Evolutionary conservation across 768 basidiomycete genomes (phyloP).

Genomic region (Strobilomyces dryophilus): DNA sequence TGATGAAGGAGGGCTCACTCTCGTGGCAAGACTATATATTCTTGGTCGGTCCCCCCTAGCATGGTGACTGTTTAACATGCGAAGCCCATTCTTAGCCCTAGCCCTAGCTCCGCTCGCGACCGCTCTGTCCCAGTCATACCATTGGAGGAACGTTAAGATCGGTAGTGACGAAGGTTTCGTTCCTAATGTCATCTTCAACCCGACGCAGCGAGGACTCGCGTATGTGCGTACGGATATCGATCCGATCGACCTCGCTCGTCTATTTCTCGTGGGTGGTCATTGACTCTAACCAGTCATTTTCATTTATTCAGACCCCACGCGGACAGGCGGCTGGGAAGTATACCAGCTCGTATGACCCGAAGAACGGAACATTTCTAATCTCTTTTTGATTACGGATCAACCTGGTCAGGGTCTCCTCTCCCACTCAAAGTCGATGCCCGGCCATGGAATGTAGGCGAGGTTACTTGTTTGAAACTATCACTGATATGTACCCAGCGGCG

Average conservation of each 20-base stretch:
- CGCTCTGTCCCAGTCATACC: conserved; percentile 38
- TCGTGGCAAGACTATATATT: conserved; percentile 11
- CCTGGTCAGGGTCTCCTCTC: conserved; percentile 46
- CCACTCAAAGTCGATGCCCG: conserved; percentile 54
- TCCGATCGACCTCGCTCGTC: conserved; percentile 49
- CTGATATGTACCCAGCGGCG: conserved; percentile 5
- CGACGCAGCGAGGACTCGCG: conserved; percentile 53
- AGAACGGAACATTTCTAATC: conserved; percentile 46
- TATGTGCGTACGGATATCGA: conserved; percentile 70
- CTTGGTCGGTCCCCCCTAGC: background rate
- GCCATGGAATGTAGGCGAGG: conserved; percentile 47
- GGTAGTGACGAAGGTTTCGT: conserved; percentile 40
- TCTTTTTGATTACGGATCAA: conserved; percentile 56
- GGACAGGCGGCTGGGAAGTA: conserved; percentile 11
- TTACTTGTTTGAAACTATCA: background rate
- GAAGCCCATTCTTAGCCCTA: background rate
- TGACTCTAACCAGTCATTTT: background rate
- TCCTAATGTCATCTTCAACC: conserved; percentile 58
- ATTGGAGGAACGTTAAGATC: conserved; percentile 61
- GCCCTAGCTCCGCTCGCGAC: background rate
- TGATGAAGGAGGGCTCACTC: background rate
- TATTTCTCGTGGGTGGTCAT: conserved; percentile 37
- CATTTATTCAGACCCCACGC: background rate
- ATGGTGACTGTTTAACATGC: background rate
- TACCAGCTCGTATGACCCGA: conserved; percentile 10